Base-by-base conservation (phyloP, 1,139 yeast species). In the Candida mesenterica region DNA sequence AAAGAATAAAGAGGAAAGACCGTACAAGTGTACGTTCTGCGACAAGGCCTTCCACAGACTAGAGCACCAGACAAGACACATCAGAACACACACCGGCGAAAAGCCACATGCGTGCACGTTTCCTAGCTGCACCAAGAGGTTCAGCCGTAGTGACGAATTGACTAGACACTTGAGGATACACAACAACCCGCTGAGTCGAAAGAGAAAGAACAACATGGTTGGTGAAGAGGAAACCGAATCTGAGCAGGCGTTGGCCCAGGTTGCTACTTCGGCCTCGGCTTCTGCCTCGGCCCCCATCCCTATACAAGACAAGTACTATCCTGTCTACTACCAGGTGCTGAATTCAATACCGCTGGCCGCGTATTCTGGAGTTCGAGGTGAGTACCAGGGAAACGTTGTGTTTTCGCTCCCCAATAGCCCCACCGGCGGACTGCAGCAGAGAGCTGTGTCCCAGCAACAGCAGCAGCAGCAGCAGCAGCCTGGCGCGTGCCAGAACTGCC, bases 51-150 rank as follows among this genome's bases (percentile, higher is more conserved):
- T 82, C 53, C 83, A 78, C 50, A 62, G 85, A 43, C 54, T 78
- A 36, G 85, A 79, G 52, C 85, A 82, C 53, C 82, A 80, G 52
- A 77, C 87, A 6, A 72, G 89, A 47, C 90, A 82, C 51, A 80
- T 79, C 51, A 62, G 85, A 41, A 79, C 82, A 26, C 85, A 79
- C 50, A 79, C 86, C 1, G 86, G 86, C 17, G 85, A 81, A 52
- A 79, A 84, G 47, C 92, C 92, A 9, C 87, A 82, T 54, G 77
- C 73, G 17, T 84, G 94, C 58, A 74, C 78, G 20, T 79, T 67
- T 43, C 79, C 84, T 3, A 82, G 82, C 6, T 84, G 92, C 55
- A 53, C 68, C 29, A 82, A 82, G 57, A 67, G 79, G 42, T 83
- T 83, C 56, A 74, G 82, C 39, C 65, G 90, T 42, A 68, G 80